These are phyloP conservation scores for Aureobasidium sp. DNA, from an alignment of 2,329 filamentous ascomycete genomes.

Conservation along the genomic window DNA sequence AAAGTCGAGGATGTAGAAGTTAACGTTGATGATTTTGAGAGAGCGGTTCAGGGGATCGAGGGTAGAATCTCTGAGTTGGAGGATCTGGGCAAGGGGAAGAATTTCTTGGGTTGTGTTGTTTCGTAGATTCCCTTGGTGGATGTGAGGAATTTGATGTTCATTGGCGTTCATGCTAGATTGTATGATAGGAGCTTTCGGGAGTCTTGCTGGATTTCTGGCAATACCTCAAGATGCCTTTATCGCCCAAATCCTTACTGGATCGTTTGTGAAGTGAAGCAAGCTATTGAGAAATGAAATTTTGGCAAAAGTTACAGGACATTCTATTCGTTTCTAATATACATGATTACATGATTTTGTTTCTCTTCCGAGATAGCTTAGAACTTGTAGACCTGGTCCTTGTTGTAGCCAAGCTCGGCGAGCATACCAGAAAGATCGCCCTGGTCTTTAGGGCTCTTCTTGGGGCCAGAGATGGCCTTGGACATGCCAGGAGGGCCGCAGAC, in stretches of 20 bases:
- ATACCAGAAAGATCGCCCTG: slow-evolving; percentile 83
- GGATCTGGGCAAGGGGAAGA: slow-evolving; percentile 40
- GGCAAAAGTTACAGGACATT: background rate
- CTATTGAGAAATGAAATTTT: background rate
- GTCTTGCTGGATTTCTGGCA: no score
- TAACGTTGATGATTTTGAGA: slow-evolving; percentile 70
- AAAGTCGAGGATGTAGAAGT: slow-evolving; percentile 85
- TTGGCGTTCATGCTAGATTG: background rate
- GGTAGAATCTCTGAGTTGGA: slow-evolving; percentile 45
- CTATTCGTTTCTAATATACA: slow-evolving; percentile 9
- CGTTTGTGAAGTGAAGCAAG: background rate
- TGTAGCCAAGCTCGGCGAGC: slow-evolving; percentile 77
- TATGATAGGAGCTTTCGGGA: background rate
- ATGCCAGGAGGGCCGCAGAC: slow-evolving; percentile 88
- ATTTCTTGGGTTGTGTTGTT: slow-evolving; percentile 24
- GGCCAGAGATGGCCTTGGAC: slow-evolving; percentile 87
- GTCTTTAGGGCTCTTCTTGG: slow-evolving; percentile 85
- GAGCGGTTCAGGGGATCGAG: slow-evolving; percentile 55
- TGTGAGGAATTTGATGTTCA: background rate
- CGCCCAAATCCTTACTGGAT: no score
- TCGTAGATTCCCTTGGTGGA: background rate
- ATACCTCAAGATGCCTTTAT: no score
- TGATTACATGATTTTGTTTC: background rate
- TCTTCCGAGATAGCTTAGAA: slow-evolving; percentile 51
- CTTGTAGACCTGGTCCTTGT: slow-evolving; percentile 91